phyloP scores from a whole-genome alignment of 2,329 filamentous ascomycete genomes.

The Cordyceps farinosa region DNA sequence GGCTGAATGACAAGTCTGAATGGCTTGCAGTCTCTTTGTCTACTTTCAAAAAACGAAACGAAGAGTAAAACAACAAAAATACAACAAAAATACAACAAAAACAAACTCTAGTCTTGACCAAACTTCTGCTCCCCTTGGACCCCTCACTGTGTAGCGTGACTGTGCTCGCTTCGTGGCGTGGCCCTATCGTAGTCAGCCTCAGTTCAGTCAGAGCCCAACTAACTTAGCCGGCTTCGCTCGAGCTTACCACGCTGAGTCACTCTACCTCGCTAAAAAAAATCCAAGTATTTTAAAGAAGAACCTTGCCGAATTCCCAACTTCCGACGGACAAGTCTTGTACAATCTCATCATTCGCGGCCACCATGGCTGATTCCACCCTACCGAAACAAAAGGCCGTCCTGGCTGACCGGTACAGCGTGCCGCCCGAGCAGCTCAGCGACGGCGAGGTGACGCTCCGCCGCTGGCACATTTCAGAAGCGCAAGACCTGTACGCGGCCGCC shows the following conservation, averaged over 20 bases:
- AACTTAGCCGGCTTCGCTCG: constrained; percentile 1
- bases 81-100: too few species aligned
- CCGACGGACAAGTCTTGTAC: background rate
- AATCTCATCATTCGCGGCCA: background rate
- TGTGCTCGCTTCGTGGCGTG: background rate
- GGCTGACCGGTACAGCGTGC: constrained; percentile 8
- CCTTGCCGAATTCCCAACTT: too few species aligned
- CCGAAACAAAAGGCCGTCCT: background rate
- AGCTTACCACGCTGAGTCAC: background rate
- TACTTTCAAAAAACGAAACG: too few species aligned
- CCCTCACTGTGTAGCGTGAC: background rate
- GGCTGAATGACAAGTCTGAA: too few species aligned
- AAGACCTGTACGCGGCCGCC: constrained; percentile 16
- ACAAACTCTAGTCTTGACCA: too few species aligned
- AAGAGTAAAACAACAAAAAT: too few species aligned
- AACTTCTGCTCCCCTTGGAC: too few species aligned
- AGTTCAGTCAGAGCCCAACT: background rate
- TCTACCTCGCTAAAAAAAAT: background rate
- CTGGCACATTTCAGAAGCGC: constrained; percentile 19
- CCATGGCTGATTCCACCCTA: background rate
- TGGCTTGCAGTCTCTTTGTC: too few species aligned
- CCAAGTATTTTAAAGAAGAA: background rate
- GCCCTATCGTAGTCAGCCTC: background rate
- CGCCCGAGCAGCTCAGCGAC: constrained; percentile 17
- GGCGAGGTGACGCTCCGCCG: constrained; percentile 19